A percentile compares a stretch with the other conserved stretches of the same genome.
These are phyloP conservation scores for Meyerozyma guilliermondii DNA, from an alignment of 1,139 yeast species.

Conservation along the genomic window DNA sequence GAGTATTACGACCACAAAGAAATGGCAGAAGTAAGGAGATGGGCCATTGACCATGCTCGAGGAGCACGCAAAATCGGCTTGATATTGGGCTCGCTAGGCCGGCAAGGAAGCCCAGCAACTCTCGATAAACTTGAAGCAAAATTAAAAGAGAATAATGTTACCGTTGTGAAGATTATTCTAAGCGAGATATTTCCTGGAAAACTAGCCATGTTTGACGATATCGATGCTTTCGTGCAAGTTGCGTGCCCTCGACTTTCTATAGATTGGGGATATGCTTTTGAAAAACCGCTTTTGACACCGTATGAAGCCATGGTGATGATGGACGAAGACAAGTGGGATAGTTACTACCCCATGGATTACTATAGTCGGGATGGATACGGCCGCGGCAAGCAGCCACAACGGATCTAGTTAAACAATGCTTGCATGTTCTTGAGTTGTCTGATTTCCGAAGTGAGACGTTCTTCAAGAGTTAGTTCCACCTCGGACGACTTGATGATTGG, in stretches of 20 bases:
- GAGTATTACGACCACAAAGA: conserved; percentile 87
- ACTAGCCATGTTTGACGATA: conserved; percentile 87
- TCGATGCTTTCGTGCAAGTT: conserved; percentile 94
- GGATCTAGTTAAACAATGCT: conserved; percentile 7
- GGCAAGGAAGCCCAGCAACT: conserved; percentile 89
- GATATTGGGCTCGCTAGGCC: conserved; percentile 90
- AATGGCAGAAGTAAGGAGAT: conserved; percentile 66
- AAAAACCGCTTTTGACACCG: conserved; percentile 87
- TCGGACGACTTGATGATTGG: conserved; percentile 4
- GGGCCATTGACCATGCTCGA: conserved; percentile 62
- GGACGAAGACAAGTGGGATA: conserved; percentile 69
- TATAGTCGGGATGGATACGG: conserved; percentile 91
- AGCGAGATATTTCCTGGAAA: conserved; percentile 94
- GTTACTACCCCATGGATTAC: conserved; percentile 92
- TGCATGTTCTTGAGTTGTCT: conserved; percentile 7
- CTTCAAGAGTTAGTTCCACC: conserved; percentile 13
- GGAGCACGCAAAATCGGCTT: conserved; percentile 71
- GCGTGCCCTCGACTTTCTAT: conserved; percentile 96
- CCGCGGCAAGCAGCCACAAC: conserved; percentile 66
- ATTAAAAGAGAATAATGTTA: conserved; percentile 50
- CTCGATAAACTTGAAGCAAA: conserved; percentile 56
- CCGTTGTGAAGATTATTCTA: conserved; percentile 74
- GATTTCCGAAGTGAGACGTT: conserved; percentile 11
- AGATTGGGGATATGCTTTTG: conserved; percentile 98
- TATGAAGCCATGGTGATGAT: conserved; percentile 94